Evolutionary conservation across 169 alveolate species (phyloP), one percentile per base, ranked within the genome.

Genomic region (Plasmodium yoelii): DNA sequence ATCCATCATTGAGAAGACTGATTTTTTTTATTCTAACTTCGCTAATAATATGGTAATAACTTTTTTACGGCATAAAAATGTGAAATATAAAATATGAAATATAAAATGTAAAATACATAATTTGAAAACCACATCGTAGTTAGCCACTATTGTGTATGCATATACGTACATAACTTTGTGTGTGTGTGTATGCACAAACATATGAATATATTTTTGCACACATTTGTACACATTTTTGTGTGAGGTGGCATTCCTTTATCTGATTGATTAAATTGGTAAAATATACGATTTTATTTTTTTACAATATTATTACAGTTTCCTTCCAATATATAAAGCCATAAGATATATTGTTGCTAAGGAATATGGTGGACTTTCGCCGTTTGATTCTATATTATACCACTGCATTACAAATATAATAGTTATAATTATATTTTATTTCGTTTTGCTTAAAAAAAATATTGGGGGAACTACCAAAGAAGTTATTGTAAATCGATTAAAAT

Each of bases 381-480:
- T 5, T 13, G 19, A 80, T 80, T 18, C 24, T 39, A 67, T 55
- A 67, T 15, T 67, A 28, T 80, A 80, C 61, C 84, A 80, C 18
- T 80, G 56, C n/a, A 8, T 65, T 7, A 80, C 90, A 65, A 80
- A 64, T 28, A 68, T 65, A 39, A 51, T 61, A 15, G 28, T 64
- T 47, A 80, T 80, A 53, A 24, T 55, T 56, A 61, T 71, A 42
- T 80, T 34, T 56, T 80, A 80, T 34, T 12, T 51, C 15, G 19
- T 67, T 6, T 44, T 80, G 2, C 34, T 60, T 9, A 24, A 42
- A 47, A 80, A 46, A 70, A 64, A 80, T 24, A 12, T 80, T 65
- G 90, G 90, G 6, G 90, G 90, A 39, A 67, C 84, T 47, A 22
- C 26, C 13, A 80, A 80, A 51, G 18, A 12, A 15, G 90, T 67